Evolutionary conservation across 208 protist species (phyloP), one percentile per base, ranked within the genome.

Genomic region (Leishmania guyanensis): DNA sequence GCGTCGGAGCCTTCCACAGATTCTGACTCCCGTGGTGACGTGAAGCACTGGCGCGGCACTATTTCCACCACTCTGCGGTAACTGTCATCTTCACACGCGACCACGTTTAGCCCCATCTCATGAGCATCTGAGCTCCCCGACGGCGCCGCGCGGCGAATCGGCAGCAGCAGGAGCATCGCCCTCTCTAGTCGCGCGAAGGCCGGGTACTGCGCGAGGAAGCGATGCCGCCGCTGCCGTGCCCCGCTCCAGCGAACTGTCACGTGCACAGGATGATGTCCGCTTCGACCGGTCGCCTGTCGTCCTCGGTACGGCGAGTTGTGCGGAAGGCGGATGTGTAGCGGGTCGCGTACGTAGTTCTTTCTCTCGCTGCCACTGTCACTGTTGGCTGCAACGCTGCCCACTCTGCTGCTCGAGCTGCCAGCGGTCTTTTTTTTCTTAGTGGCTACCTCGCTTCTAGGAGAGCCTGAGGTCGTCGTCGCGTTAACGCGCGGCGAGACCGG

Each of bases 221-320:
- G 76, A 17, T 68, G 81, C 17, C 81, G 69, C 0, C 81, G 81
- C 71, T 84, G 81, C 70, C 8, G 51, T n/a, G 36, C 66, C 2
- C 81, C 81, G 62, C 81, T 84, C 81, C 81, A 84, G 1, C 81
- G 81, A 51, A 84, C 70, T 10, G 70, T 80, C 9, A 84, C 75
- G 60, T 73, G 81, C 36, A 84, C 16, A 50, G 81, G 58, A 3
- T 22, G 58, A 29, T 64, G 58, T 9, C 58, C 58, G 22, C n/a
- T 64, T 64, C 58, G 58, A 64, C 22, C 26, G 58, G 22, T 66
- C 17, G 66, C 33, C 3, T 72, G 70, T 5, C 58, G 68, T 14
- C 76, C 71, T 17, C 33, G 79, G 72, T 36, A 51, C 1, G 72
- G 72, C 26, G 58, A 43, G 36, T 36, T 78, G 72, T 43, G 72